Evolutionary conservation across 2,329 filamentous ascomycete species (phyloP), one percentile per base, ranked within the genome.

Genomic region (Hymenoscyphus infarciens): DNA sequence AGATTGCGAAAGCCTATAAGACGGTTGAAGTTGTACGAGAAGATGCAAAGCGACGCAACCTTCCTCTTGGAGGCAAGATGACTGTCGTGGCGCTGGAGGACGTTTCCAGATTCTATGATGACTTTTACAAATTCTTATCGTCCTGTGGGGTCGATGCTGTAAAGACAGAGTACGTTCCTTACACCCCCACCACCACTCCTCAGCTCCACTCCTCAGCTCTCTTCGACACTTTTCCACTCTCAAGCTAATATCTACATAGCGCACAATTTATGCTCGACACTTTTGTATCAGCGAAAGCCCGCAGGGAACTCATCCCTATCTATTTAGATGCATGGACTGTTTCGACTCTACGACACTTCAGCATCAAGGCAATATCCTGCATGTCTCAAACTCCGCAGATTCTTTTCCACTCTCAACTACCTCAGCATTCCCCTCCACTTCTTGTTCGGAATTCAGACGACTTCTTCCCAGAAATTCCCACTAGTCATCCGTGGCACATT

Each of bases 301-400:
- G 94, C n/a, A 83, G 86, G 38, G 80, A 84, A 8, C 83, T 97
- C 39, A 92, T 87, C 56, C 83, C 82, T 7, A 79, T 87, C 2
- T 97, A 97, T 70, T 88, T 95, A 66, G 91, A 96, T 73, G 90
- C 91, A 7, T 98, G 93, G 93, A 87, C 85, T 1, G 83, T 92
- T 60, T 86, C 90, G 1, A 86, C 87, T 8, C 82, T 96, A 8
- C 87, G 88, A 11, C 83, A 96, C 73, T 95, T 99, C 72, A 84
- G 86, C 69, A 85, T 83, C 57, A 89, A 87, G 69, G 85, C 87
- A 5, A 96, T 97, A 58, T 94, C 91, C 2, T 98, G 95, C 85
- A 98, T 98, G 93, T 95, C 92, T 0, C 90, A 95, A 75, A 84
- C 88, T 2, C 95, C 95, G 0, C 89, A 93, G 62, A 87, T 94